These are phyloP conservation scores for Aaosphaeria pasadenensis DNA, from an alignment of 2,329 filamentous ascomycete species.

Conservation along the genomic window DNA sequence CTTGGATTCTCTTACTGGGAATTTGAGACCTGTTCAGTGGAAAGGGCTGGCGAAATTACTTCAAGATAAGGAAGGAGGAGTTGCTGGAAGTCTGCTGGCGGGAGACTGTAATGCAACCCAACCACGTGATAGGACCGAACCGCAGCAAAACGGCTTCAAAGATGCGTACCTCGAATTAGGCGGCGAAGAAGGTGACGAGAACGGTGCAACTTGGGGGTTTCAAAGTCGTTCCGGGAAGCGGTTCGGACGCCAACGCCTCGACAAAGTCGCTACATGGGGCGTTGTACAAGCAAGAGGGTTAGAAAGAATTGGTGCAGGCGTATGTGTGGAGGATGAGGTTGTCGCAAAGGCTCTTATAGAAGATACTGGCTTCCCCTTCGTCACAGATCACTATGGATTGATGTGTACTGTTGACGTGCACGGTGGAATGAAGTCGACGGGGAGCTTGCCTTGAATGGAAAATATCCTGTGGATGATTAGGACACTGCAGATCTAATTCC, in stretches of 20 bases:
- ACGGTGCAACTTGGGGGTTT: constrained; percentile 58
- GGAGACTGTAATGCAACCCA: constrained; percentile 59
- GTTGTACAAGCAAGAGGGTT: constrained; percentile 30
- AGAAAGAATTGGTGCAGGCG: constrained; percentile 47
- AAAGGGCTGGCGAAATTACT: constrained; percentile 43
- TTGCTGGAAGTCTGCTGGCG: constrained; percentile 45
- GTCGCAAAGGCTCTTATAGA: constrained; percentile 3
- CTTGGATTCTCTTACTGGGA: constrained; percentile 48
- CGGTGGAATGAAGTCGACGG: too few relatives aligned
- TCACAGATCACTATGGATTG: constrained; percentile 50
- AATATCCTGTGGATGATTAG: too few relatives aligned
- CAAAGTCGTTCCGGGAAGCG: constrained; percentile 41
- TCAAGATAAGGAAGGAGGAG: constrained; percentile 23
- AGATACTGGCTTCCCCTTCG: constrained; percentile 30
- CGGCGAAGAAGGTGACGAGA: constrained; percentile 46
- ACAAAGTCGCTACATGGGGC: constrained; percentile 52
- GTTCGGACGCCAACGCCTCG: constrained; percentile 52
- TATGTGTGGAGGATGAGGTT: constrained; percentile 37
- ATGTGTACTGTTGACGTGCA: constrained; percentile 5
- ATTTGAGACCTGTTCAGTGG: constrained; percentile 48
- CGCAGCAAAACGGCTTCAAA: constrained; percentile 46
- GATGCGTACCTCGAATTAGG: constrained; percentile 54
- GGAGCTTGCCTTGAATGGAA: too few relatives aligned
- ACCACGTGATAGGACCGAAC: constrained; percentile 47
- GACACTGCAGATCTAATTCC: too few relatives aligned